Evolutionary conservation across 768 basidiomycete genomes (phyloP), one percentile per base, ranked within the genome.

Genomic region (Phaffia australis): DNA sequence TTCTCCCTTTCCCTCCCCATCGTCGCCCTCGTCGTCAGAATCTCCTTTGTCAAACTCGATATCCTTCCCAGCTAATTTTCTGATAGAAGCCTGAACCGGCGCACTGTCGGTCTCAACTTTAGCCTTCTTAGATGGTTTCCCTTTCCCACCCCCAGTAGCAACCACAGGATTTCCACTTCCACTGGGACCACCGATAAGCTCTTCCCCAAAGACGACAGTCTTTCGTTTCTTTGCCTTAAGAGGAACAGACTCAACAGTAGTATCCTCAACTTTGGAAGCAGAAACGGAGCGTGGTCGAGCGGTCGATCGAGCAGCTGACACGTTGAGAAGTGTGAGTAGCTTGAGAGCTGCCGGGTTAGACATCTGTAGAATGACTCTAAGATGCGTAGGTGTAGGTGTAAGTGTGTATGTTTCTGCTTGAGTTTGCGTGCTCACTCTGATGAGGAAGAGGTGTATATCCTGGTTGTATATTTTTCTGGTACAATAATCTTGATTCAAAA

Each of bases 271-370:
- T 47, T 35, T n/a, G 21, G 35, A 48, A n/a, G 50, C 56, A 42
- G 64, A 69, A 60, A 19, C 50, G 29, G 23, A 70, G 69, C 47
- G 71, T 67, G 48, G 71, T 70, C 51, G 72, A 30, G 55, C 56
- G 19, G 27, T 47, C 11, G 66, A 49, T 1, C 42, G 42, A 32
- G 85, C 83, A 0, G 89, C 88, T 46, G 89, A 89, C 3, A 92
- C 87, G 74, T 95, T 97, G 5, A 95, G 80, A 1, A 95, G 83
- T 0, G 92, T 94, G 32, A 95, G 77, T 0, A 95, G 83, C 59
- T 84, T 85, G 55, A 76, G 65, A 49, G 75, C 72, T 23, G 72
- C 72, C 5, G 71, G 64, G 35, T 74, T 72, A n/a, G 71, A 71
- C 73, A 75, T 74, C 48, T 19, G 32, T 32, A 2, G 46, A 48